Percentiles rank a stretch among this genome's conserved stretches.
Evolutionary conservation across 805 yeast species (phyloP).

Genomic region (Sugiyamaella mastotermitis): DNA sequence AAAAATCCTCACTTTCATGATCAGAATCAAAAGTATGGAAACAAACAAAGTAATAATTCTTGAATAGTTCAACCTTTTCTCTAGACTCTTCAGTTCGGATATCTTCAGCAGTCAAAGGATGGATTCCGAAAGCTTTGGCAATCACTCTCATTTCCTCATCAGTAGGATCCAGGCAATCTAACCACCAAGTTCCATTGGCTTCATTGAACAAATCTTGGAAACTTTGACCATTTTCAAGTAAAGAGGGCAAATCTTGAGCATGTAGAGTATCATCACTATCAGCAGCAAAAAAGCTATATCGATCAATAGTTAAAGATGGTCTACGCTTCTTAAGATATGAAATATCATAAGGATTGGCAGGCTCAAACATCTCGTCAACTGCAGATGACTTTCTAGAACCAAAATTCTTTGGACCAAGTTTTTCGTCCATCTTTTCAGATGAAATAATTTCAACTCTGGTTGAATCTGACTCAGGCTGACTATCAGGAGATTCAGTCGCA

Average conservation of each 20-base stretch:
- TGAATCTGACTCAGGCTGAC: constrained; percentile 9
- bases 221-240: constrained; percentile 53
- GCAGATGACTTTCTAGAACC: not conserved
- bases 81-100: constrained; percentile 94
- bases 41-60: constrained; percentile 87
- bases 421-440: constrained; percentile 1
- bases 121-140: constrained; percentile 92
- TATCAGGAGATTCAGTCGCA: constrained; percentile 2
- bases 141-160: constrained; percentile 90
- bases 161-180: constrained; percentile 90
- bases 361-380: not conserved
- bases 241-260: constrained; percentile 77
- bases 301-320: constrained; percentile 43
- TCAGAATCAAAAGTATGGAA: constrained; percentile 95
- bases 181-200: constrained; percentile 88
- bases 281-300: constrained; percentile 79
- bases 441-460: constrained; percentile 10
- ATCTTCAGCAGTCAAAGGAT: constrained; percentile 97
- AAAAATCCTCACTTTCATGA: constrained; percentile 69
- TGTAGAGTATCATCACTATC: constrained; percentile 83
- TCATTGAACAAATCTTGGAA: constrained; percentile 64
- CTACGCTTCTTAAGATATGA: constrained; percentile 2
- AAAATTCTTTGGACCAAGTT: not conserved
- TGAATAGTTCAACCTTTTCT: constrained; percentile 92
- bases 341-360: constrained; percentile 2